A percentile compares a stretch with the other conserved stretches of the same genome.
phyloP scores from a whole-genome alignment of 176 grass and related monocot genomes.

The Olyra latifolia region DNA sequence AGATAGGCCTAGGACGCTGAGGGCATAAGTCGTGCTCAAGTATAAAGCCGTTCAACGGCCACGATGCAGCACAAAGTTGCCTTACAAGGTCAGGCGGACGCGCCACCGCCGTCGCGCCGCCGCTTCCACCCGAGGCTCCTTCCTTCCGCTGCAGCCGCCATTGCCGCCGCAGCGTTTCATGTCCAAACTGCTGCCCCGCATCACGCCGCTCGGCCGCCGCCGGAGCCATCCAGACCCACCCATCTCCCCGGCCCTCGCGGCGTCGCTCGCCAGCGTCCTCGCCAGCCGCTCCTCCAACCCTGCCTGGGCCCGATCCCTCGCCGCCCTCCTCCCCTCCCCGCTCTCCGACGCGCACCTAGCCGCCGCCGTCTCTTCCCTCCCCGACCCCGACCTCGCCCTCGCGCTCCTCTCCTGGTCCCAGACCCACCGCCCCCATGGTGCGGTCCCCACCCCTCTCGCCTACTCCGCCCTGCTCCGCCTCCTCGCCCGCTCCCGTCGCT shows the following conservation, averaged over 20 bases:
- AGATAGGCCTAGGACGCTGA: no score
- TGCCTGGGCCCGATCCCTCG: slow-evolving; percentile 31
- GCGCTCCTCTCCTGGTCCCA: slow-evolving; percentile 38
- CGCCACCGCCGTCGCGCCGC: neutral
- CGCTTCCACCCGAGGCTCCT: no score
- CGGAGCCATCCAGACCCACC: neutral
- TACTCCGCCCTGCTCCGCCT: slow-evolving; percentile 42
- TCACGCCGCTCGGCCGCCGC: slow-evolving; percentile 20
- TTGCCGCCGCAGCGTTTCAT: slow-evolving; percentile 13
- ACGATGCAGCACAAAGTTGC: neutral
- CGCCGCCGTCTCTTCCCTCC: slow-evolving; percentile 36
- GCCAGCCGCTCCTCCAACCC: slow-evolving; percentile 37
- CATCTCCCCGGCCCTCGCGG: slow-evolving; percentile 2
- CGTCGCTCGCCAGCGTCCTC: slow-evolving; percentile 40
- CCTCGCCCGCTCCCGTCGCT: slow-evolving; percentile 32
- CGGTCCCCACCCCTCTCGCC: slow-evolving; percentile 26
- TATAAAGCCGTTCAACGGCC: neutral
- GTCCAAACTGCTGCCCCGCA: slow-evolving; percentile 38
- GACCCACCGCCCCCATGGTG: neutral
- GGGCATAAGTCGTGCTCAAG: no score
- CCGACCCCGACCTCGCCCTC: slow-evolving; percentile 35
- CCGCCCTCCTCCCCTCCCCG: slow-evolving; percentile 38
- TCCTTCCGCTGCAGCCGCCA: neutral
- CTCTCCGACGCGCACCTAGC: slow-evolving; percentile 50
- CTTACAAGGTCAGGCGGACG: no score